These are phyloP conservation scores for Exophiala lecanii-corni DNA, from an alignment of 2,329 filamentous ascomycete genomes.

Conservation along the genomic window DNA sequence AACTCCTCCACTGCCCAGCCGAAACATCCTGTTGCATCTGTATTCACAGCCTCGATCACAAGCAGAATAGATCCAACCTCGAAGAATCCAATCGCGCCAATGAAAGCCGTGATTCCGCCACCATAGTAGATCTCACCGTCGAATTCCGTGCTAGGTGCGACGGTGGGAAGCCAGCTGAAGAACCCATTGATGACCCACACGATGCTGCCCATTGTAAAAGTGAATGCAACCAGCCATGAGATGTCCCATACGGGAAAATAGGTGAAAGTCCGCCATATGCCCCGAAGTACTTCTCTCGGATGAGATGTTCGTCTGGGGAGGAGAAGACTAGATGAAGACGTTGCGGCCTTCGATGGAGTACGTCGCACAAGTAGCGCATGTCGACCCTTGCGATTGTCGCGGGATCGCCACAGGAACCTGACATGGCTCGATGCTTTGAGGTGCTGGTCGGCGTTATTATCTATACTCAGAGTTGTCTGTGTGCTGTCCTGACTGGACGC, in stretches of 20 bases:
- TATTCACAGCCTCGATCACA: constrained; percentile 65
- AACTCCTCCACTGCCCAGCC: constrained; percentile 61
- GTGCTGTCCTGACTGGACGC: too few species aligned
- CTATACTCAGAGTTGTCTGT: too few species aligned
- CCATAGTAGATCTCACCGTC: constrained; percentile 48
- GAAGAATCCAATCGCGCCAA: constrained; percentile 68
- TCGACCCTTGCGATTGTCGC: constrained; percentile 47
- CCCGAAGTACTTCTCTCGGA: constrained; percentile 30
- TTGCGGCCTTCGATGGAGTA: constrained; percentile 29
- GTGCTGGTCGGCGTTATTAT: constrained; percentile 19
- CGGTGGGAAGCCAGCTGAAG: constrained; percentile 59
- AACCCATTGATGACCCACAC: constrained; percentile 50
- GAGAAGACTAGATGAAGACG: constrained; percentile 24
- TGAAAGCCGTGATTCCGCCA: constrained; percentile 59
- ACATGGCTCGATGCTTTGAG: constrained; percentile 28
- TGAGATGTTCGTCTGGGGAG: constrained; percentile 34
- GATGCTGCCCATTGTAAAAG: constrained; percentile 52
- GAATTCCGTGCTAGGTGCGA: constrained; percentile 38
- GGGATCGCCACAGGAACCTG: constrained; percentile 39
- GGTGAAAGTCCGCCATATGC: constrained; percentile 47
- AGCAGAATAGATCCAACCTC: constrained; percentile 60
- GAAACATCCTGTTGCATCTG: constrained; percentile 61
- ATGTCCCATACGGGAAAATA: constrained; percentile 54
- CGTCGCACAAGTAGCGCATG: constrained; percentile 36
- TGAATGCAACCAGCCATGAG: constrained; percentile 50